Evolutionary conservation across 495 filamentous ascomycete species (phyloP), one percentile per base, ranked within the genome.

Genomic region (Penicillium cinerascens): DNA sequence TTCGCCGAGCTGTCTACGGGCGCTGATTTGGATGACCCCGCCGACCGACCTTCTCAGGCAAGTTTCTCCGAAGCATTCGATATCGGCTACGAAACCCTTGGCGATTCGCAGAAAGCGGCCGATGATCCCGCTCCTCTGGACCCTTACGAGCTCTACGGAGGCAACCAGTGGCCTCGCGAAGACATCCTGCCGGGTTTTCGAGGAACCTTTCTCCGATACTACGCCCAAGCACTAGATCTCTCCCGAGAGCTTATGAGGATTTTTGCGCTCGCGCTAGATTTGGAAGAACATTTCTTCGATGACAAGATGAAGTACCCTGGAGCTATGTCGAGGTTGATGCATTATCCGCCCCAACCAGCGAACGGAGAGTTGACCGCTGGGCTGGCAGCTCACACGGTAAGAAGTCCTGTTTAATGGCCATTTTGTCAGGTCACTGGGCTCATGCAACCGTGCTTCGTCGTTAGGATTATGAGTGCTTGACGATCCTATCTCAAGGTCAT

Each of bases 381-480:
- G 0, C 60, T 79, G 6, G 76, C 72, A 13, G 71, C 75, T 15
- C 76, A 80, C 53, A 74, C 73, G 15, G 67, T 66, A 29, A 23
- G 52, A n/a, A n/a, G n/a, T n/a, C n/a, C n/a, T n/a, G n/a, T n/a
- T n/a, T n/a, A n/a, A n/a, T n/a, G n/a, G n/a, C n/a, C n/a, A n/a
- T n/a, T n/a, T n/a, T n/a, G n/a, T n/a, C n/a, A n/a, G n/a, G n/a
- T n/a, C n/a, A n/a, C n/a, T n/a, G n/a, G n/a, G n/a, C n/a, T n/a
- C n/a, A n/a, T n/a, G n/a, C n/a, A n/a, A n/a, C n/a, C n/a, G n/a
- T n/a, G 0, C 5, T 25, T 20, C 3, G 3, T 2, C 25, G 0
- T 3, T 17, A 70, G 67, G 76, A 79, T 52, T 76, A 65, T 49
- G 76, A 79, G 56, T 78, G 72, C 60, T 70, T 76, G 54, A 75